Percentiles rank a stretch among this genome's conserved stretches.
These are phyloP conservation scores for Neofusicoccum parvum DNA, from an alignment of 2,329 filamentous ascomycete genomes.

Conservation along the genomic window DNA sequence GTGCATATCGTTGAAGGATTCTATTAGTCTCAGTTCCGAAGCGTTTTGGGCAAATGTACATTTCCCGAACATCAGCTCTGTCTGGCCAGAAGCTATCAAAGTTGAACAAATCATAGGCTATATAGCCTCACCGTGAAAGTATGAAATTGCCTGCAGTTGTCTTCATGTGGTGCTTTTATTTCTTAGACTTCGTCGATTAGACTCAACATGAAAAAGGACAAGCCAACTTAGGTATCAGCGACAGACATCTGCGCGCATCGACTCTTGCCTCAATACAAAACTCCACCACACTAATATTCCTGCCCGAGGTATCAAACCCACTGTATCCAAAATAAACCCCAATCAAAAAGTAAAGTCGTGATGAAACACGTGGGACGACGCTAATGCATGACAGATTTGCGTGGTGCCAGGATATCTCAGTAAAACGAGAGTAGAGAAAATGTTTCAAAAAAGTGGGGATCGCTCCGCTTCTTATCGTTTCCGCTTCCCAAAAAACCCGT, in stretches of 20 bases:
- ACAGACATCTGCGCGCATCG: conserved; percentile 1
- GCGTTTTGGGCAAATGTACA: too few species aligned
- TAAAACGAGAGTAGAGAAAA: conserved; percentile 13
- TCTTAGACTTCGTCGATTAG: too few species aligned
- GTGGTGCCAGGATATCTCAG: conserved; percentile 9
- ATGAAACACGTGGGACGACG: not conserved
- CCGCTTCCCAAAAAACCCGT: not conserved
- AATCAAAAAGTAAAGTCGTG: not conserved
- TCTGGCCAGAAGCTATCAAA: too few species aligned
- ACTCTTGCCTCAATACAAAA: not conserved
- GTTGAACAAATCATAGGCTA: too few species aligned
- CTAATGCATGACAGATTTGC: not conserved
- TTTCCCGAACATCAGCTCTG: too few species aligned
- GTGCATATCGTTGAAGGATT: too few species aligned
- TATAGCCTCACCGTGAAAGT: too few species aligned
- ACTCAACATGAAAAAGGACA: too few species aligned
- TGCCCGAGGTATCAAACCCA: conserved; percentile 15
- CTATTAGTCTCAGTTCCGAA: too few species aligned
- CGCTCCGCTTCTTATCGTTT: not conserved
- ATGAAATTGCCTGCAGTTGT: too few species aligned
- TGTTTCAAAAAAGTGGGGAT: conserved; percentile 5
- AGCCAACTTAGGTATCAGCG: conserved; percentile 5
- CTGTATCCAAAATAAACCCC: not conserved
- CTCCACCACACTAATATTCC: too few species aligned
- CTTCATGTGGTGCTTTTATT: too few species aligned